These are phyloP conservation scores for Mollisiaceae sp. DNA, from an alignment of 2,329 filamentous ascomycete species.

Conservation along the genomic window DNA sequence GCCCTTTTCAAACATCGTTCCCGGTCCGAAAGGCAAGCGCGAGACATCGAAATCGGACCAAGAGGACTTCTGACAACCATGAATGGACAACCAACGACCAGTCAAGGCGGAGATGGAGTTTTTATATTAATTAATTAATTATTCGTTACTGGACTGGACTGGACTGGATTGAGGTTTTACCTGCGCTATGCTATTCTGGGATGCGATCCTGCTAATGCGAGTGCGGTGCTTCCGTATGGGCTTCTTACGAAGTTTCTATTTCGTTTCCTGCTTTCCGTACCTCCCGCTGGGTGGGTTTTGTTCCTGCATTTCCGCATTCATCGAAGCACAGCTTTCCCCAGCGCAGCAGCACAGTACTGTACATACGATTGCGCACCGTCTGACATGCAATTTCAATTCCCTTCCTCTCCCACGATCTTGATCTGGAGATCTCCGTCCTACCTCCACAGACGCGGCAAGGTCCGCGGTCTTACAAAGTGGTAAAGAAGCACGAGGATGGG, in stretches of 20 bases:
- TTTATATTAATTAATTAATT: too few species aligned
- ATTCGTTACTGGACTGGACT: too few species aligned
- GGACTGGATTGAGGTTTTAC: too few species aligned
- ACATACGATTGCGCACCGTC: not conserved
- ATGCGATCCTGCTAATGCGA: not conserved
- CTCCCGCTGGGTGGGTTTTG: not conserved
- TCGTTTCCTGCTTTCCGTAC: not conserved
- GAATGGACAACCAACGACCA: too few species aligned
- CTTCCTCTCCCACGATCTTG: not conserved
- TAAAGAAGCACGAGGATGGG: not conserved
- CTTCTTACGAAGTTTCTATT: too few species aligned
- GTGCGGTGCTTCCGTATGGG: not conserved
- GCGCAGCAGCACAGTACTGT: too few species aligned
- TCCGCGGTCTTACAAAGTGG: not conserved
- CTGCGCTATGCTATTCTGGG: too few species aligned
- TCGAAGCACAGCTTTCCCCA: not conserved
- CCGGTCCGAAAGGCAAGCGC: constrained; percentile 13
- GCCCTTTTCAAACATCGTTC: not conserved
- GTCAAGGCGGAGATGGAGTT: too few species aligned
- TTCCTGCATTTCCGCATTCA: not conserved
- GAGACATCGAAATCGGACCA: not conserved
- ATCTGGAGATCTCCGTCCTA: not conserved
- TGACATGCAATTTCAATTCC: not conserved
- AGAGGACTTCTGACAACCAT: too few species aligned
- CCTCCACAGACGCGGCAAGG: not conserved